Percentiles rank a stretch among this genome's conserved stretches.
Evolutionary conservation across 805 yeast genomes (phyloP).

Genomic region (Isabelozyma pseudorhagii): DNA sequence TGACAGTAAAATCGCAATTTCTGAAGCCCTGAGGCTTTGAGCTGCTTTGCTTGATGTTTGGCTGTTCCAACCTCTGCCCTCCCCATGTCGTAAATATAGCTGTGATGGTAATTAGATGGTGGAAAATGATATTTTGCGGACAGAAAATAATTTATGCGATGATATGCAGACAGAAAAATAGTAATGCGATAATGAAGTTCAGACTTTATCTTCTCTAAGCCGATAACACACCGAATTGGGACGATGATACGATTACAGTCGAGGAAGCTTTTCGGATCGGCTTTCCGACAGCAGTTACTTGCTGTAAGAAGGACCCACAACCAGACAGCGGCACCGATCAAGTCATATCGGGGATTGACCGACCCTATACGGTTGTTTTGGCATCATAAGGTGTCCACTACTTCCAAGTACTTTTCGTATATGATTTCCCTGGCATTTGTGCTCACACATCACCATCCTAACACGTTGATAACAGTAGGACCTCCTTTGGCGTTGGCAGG

Average conservation of each 20-base stretch:
- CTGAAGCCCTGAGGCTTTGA: constrained; percentile 83
- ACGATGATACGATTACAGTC: background rate
- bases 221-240: background rate
- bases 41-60: constrained; percentile 67
- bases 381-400: constrained; percentile 21
- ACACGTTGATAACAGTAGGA: constrained; percentile 28
- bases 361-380: constrained; percentile 22
- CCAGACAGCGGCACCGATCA: constrained; percentile 20
- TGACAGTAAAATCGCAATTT: constrained; percentile 87
- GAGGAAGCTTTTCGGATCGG: background rate
- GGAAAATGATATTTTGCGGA: background rate
- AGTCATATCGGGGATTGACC: constrained; percentile 22
- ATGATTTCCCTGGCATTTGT: constrained; percentile 23
- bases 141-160: background rate
- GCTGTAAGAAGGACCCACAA: constrained; percentile 8
- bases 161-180: background rate
- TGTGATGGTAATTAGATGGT: background rate
- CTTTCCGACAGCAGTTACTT: background rate
- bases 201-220: too few species aligned
- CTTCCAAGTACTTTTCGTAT: constrained; percentile 25
- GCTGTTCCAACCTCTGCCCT: constrained; percentile 45
- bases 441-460: constrained; percentile 34
- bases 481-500: constrained; percentile 34
- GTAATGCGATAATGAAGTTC: background rate
- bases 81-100: constrained; percentile 11